Conservation (phyloP, 768 basidiomycete species). For the Hypsizygus marmoreus region DNA sequence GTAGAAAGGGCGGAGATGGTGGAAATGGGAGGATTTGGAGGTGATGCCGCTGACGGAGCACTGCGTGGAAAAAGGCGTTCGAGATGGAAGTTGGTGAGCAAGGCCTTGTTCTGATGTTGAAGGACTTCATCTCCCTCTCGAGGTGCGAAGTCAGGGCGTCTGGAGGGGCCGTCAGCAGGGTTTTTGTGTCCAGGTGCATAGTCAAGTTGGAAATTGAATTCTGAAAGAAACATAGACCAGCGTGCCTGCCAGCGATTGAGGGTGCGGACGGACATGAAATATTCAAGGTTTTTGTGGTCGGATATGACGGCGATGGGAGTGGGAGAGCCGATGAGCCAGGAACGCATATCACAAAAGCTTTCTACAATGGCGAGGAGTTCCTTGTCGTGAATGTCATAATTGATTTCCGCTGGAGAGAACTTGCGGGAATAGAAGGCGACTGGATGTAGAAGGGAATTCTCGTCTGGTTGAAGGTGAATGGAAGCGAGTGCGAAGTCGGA, state of each 20-base stretch:
- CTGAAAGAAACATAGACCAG: constrained; percentile 46
- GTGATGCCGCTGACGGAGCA: too few relatives aligned
- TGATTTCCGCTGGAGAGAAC: constrained; percentile 39
- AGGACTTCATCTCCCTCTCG: constrained; percentile 26
- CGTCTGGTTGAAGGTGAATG: constrained; percentile 30
- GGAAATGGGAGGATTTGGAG: too few relatives aligned
- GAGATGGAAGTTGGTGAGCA: constrained; percentile 29
- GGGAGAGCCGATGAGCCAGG: constrained; percentile 31
- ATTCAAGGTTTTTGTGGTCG: constrained; percentile 45
- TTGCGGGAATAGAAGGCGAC: constrained; percentile 38
- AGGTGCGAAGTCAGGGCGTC: constrained; percentile 30
- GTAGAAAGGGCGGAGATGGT: constrained; percentile 23
- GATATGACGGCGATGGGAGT: constrained; percentile 24
- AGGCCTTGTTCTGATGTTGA: constrained; percentile 20
- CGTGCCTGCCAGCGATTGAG: constrained; percentile 47
- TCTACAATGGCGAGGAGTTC: constrained; percentile 51
- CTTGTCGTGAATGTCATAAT: constrained; percentile 54
- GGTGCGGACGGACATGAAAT: constrained; percentile 40
- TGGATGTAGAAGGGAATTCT: constrained; percentile 32
- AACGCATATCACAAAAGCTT: constrained; percentile 34
- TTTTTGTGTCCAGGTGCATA: constrained; percentile 31
- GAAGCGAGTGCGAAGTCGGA: constrained; percentile 36
- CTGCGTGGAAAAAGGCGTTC: constrained; percentile 24
- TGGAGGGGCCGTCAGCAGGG: constrained; percentile 32
- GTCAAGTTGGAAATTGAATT: constrained; percentile 36